Evolutionary conservation across 2,329 filamentous ascomycete species (phyloP), one percentile per base, ranked within the genome.

Genomic region (Emericellopsis cladophorae): DNA sequence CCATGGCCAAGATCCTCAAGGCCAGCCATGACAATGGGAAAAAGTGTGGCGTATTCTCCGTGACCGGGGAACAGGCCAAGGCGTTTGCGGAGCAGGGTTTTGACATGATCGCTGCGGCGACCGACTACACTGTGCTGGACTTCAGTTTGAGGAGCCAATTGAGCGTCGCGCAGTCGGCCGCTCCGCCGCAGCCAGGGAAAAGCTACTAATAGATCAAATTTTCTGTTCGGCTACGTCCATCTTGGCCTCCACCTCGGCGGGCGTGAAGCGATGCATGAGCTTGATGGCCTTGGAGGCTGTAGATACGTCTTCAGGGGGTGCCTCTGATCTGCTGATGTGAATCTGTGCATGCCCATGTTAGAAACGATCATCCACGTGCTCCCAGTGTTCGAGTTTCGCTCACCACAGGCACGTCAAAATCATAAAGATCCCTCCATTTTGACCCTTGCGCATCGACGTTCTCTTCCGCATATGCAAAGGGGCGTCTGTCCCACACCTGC

Each of bases 381-480:
- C 6, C 14, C 14, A 36, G 14, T 10, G 16, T 4, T 10, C 16
- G 5, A 34, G 11, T 11, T 18, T 29, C 58, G 26, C 70, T 52
- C 65, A 89, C 84, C 53, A 89, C 84, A 0, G 84, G 84, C 7
- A 85, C 84, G 49, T 90, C 84, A 55, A 88, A 85, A 43, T 88
- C 84, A 54, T 90, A 90, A 1, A 87, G 53, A 38, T 79, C 69
- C 51, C 74, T 78, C 84, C 84, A 90, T 46, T 76, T 72, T 14
- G 71, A 69, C 22, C 76, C 72, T 0, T 72, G 67, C 38, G 72
- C 70, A 54, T 88, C 77, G 38, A 89, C 76, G 52, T 84, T 71
- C 45, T 85, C 67, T 57, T 88, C 81, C 7, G 67, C 65, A 57
- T 78, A 87, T 15, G 69, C 69, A 57, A 89, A 86, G 0, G 79